Evolutionary conservation across 2,329 filamentous ascomycete species (phyloP).

Genomic region (Purpureocillium takamizusanense): DNA sequence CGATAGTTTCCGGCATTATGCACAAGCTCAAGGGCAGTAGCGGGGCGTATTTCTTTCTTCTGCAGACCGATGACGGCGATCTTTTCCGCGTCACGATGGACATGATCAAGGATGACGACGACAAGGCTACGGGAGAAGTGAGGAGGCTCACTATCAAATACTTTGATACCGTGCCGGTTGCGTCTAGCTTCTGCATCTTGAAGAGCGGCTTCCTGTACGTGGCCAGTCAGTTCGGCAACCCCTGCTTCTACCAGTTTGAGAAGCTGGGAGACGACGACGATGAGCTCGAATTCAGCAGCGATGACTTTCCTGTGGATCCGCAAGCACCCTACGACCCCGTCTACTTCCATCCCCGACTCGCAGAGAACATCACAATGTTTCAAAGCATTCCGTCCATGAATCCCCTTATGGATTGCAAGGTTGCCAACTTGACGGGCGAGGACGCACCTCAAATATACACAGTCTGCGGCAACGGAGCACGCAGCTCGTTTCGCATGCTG

Average conservation of each 20-base stretch:
- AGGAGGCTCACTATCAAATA: constrained; percentile 86
- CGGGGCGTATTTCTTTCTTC: constrained; percentile 91
- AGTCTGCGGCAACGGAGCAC: constrained; percentile 77
- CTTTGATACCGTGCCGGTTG: constrained; percentile 90
- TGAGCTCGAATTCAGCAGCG: constrained; percentile 77
- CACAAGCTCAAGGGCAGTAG: constrained; percentile 79
- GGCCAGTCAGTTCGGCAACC: constrained; percentile 85
- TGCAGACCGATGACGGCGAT: constrained; percentile 97
- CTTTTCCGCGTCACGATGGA: constrained; percentile 94
- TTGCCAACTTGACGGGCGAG: constrained; percentile 83
- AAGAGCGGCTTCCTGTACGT: constrained; percentile 95
- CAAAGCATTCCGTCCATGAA: constrained; percentile 85
- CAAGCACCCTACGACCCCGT: constrained; percentile 63
- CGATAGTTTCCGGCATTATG: constrained; percentile 86
- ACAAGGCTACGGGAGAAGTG: constrained; percentile 73
- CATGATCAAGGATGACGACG: constrained; percentile 73
- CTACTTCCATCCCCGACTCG: constrained; percentile 73
- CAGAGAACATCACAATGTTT: constrained; percentile 76
- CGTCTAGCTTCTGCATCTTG: constrained; percentile 79
- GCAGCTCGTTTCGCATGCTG: constrained; percentile 83
- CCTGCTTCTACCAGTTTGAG: constrained; percentile 94
- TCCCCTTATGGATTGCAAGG: constrained; percentile 82
- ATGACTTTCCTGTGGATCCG: constrained; percentile 70
- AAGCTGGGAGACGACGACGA: constrained; percentile 94
- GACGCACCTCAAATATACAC: constrained; percentile 96